Evolutionary conservation across 2,329 filamentous ascomycete genomes (phyloP).

Genomic region (Talaromyces pinophilus): DNA sequence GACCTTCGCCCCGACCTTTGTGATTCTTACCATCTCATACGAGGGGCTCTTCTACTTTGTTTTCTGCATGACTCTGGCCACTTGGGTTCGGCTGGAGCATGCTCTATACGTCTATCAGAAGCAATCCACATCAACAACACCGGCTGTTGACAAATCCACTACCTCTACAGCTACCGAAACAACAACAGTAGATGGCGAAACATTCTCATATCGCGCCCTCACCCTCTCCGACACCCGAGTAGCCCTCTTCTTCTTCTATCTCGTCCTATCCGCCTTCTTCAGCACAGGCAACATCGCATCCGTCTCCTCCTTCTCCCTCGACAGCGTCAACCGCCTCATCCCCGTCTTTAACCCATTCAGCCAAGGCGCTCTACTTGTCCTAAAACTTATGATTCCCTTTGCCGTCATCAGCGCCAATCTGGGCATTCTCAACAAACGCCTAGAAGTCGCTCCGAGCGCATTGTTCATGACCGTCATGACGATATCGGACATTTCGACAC

Average conservation of each 20-base stretch:
- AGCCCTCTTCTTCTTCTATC: conserved; percentile 89
- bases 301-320: conserved; percentile 87
- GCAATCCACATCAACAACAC: conserved; percentile 19
- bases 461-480: conserved; percentile 95
- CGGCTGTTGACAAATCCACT: not conserved
- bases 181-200: conserved; percentile 36
- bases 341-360: conserved; percentile 93
- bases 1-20: conserved; percentile 87
- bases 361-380: conserved; percentile 79
- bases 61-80: conserved; percentile 77
- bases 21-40: conserved; percentile 95
- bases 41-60: conserved; percentile 94
- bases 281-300: conserved; percentile 95
- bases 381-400: conserved; percentile 93
- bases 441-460: conserved; percentile 82
- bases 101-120: conserved; percentile 59
- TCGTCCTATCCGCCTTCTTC: conserved; percentile 95
- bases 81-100: conserved; percentile 92
- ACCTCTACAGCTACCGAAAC: conserved; percentile 26
- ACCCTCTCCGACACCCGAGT: conserved; percentile 82
- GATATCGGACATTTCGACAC: conserved; percentile 83
- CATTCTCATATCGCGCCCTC: conserved; percentile 62
- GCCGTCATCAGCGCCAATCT: conserved; percentile 88
- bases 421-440: conserved; percentile 82
- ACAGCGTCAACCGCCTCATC: conserved; percentile 82